Evolutionary conservation across 306 rosid genomes (phyloP), one percentile per base, ranked within the genome.

Genomic region (Cucurbita maxima): DNA sequence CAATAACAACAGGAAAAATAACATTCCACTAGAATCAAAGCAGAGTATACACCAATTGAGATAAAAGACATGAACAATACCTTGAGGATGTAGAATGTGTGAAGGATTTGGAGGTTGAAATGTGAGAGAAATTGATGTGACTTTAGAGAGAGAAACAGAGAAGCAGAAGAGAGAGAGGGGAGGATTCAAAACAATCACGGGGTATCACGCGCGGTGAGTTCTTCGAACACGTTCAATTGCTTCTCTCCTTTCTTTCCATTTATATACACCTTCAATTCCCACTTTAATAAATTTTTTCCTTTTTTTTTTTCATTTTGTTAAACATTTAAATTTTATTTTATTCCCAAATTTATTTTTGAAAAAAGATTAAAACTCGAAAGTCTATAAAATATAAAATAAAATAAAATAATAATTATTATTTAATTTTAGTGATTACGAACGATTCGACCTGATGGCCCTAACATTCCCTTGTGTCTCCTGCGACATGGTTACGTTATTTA

Each of bases 181-280:
- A 30, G 34, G 34, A 30, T 30, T 30, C 34, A 30, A 30, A 30
- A 30, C 34, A 30, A 30, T 30, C 34, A 30, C 34, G 81, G 83
- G 84, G 68, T 80, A 78, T 87, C 84, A 85, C 88, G 90, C 86
- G 85, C 77, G 8, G 22, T 61, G 48, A 36, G 48, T 62, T 6
- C 50, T 83, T 77, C 59, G 47, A 75, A 80, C 82, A 67, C 79
- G 83, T 82, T 84, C 82, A 84, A 75, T 67, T 66, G 15, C 9
- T 47, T 47, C 45, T n/a, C 77, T 72, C 10, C 8, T 13, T 18
- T 57, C 12, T 60, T 54, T 52, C 52, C 40, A 59, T 43, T 63
- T 45, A 38, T 16, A 75, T 44, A 51, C 70, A 13, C 36, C 5
- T 57, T 45, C 53, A 0, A 25, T 12, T 47, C n/a, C 10, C 38